phyloP scores from a whole-genome alignment of 257 asterid species.

The Eucommia ulmoides region DNA sequence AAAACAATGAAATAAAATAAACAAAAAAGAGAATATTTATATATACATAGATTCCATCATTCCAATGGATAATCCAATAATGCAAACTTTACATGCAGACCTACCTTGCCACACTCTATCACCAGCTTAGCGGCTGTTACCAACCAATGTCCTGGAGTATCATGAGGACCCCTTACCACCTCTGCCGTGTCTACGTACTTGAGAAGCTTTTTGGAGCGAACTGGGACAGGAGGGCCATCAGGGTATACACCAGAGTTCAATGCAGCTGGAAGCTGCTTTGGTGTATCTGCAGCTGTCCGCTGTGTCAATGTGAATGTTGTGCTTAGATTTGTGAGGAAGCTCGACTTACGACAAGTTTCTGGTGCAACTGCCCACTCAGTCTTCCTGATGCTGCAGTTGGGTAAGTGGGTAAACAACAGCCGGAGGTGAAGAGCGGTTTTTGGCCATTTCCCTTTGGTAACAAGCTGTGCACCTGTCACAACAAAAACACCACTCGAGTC shows the following conservation, averaged over 20 bases:
- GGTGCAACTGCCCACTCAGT: constrained; percentile 95
- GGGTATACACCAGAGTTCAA: constrained; percentile 91
- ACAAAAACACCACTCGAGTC: constrained; percentile 51
- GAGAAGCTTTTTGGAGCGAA: constrained; percentile 59
- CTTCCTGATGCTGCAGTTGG: constrained; percentile 69
- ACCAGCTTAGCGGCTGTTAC: constrained; percentile 90
- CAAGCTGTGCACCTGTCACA: constrained; percentile 84
- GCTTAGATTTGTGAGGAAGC: constrained; percentile 70
- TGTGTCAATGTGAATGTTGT: constrained; percentile 76
- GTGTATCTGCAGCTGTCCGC: constrained; percentile 38
- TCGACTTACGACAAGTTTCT: constrained; percentile 54
- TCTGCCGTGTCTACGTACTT: constrained; percentile 62
- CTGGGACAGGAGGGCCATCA: constrained; percentile 87
- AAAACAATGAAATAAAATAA: too few species aligned
- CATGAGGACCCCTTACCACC: constrained; percentile 78
- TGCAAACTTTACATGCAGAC: constrained; percentile 90
- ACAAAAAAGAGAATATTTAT: too few species aligned
- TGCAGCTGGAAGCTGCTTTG: constrained; percentile 51
- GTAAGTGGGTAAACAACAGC: constrained; percentile 54
- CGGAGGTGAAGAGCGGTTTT: constrained; percentile 81
- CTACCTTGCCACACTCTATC: constrained; percentile 68
- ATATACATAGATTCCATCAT: constrained; percentile 27
- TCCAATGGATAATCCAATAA: constrained; percentile 60
- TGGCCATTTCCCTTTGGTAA: constrained; percentile 85
- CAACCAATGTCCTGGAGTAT: constrained; percentile 92